These are phyloP conservation scores for Brassica napus DNA, from an alignment of 345 rosid species.

Conservation along the genomic window DNA sequence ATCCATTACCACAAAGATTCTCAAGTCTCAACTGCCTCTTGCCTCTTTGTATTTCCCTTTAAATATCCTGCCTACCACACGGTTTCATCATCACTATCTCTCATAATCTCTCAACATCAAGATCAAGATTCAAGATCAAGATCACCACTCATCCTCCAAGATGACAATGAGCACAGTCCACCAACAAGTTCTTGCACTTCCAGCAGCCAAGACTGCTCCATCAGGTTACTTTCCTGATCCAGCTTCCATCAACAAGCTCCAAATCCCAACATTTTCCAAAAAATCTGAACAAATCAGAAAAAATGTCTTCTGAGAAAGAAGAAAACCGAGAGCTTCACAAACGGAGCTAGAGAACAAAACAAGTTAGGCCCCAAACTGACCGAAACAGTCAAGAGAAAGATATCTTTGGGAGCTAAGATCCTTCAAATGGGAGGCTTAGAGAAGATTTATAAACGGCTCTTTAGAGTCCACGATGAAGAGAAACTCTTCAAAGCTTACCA, in stretches of 20 bases:
- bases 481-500: not conserved
- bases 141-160: not conserved
- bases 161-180: not conserved
- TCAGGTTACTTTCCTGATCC: not conserved
- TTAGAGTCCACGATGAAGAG: not conserved
- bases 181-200: not conserved
- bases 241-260: not conserved
- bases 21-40: conserved; percentile 39
- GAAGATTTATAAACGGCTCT: not conserved
- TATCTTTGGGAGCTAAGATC: not conserved
- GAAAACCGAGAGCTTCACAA: not conserved
- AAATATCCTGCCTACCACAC: conserved; percentile 31
- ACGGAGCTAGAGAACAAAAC: not conserved
- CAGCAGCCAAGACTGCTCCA: not conserved
- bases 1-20: conserved; percentile 11
- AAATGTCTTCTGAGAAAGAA: not conserved
- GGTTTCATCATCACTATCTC: conserved; percentile 22
- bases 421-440: not conserved
- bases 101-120: conserved; percentile 7
- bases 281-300: not conserved
- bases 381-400: not conserved
- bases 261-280: not conserved
- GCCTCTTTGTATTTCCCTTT: conserved; percentile 36
- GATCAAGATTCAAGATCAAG: not conserved
- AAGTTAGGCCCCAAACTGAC: not conserved